A percentile compares a stretch with the other conserved stretches of the same genome.
Conservation (phyloP, 73 alveolate species). For the Uronychia setigera region DNA sequence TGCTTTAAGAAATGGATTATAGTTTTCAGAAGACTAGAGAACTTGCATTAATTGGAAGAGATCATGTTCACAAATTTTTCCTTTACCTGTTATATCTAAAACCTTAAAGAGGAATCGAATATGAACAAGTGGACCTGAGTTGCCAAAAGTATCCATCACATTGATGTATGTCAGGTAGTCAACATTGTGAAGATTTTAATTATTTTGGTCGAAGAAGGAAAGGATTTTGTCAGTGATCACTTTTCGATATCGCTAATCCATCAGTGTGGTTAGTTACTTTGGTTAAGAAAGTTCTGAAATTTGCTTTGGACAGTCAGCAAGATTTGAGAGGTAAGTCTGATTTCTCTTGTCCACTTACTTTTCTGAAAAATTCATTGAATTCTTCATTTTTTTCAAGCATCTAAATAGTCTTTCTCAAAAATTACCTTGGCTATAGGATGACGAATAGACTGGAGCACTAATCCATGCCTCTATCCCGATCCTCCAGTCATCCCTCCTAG, state of each 20-base stretch:
- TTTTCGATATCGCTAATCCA: neutral
- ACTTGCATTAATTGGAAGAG: conserved; percentile 2
- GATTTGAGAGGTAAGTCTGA: neutral
- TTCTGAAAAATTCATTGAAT: conserved; percentile 1
- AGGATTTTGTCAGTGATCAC: conserved; percentile 9
- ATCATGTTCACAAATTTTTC: conserved; percentile 16
- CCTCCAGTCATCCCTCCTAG: too few relatives aligned
- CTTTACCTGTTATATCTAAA: neutral
- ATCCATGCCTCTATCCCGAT: too few relatives aligned
- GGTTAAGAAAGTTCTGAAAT: neutral
- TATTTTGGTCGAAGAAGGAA: neutral
- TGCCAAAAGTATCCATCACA: neutral
- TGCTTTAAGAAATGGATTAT: conserved; percentile 4
- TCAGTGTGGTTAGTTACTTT: neutral
- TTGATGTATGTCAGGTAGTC: neutral
- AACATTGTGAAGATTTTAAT: conserved; percentile 4
- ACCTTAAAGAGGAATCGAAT: conserved; percentile 5
- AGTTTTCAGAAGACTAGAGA: neutral
- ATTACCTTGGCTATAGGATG: too few relatives aligned
- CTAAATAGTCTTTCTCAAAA: too few relatives aligned
- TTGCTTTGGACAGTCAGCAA: neutral
- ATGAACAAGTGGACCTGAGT: neutral
- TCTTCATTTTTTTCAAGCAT: neutral
- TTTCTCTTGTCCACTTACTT: neutral
- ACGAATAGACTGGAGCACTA: too few relatives aligned